Conservation (phyloP, 495 filamentous ascomycete genomes). For the Cercophora scortea region DNA sequence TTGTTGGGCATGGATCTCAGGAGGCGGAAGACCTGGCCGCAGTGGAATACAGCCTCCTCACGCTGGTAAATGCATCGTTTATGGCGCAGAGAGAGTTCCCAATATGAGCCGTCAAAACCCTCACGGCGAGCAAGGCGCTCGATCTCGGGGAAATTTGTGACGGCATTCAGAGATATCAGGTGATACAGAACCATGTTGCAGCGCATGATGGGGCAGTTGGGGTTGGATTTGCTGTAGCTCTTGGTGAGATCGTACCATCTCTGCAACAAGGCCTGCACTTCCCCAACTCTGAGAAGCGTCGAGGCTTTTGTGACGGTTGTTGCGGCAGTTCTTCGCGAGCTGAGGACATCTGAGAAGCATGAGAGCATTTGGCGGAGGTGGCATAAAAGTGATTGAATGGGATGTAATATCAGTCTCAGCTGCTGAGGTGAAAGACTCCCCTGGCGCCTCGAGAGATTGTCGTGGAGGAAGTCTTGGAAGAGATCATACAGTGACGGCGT, state of each 20-base stretch:
- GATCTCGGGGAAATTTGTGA: conserved; percentile 51
- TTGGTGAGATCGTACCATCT: conserved; percentile 50
- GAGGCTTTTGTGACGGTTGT: conserved; percentile 40
- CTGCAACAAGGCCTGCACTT: conserved; percentile 47
- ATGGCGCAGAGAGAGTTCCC: conserved; percentile 38
- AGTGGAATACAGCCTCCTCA: conserved; percentile 52
- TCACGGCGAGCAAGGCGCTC: conserved; percentile 51
- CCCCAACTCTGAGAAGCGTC: conserved; percentile 42
- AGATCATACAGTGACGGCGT: conserved; percentile 48
- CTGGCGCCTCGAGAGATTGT: conserved; percentile 27
- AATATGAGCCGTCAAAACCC: conserved; percentile 37
- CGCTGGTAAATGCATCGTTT: conserved; percentile 45
- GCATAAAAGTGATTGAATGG: conserved; percentile 41
- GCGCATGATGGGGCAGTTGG: conserved; percentile 30
- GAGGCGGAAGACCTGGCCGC: conserved; percentile 50
- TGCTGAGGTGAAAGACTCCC: conserved; percentile 36
- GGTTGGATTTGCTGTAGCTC: conserved; percentile 23
- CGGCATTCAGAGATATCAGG: conserved; percentile 52
- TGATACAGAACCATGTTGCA: conserved; percentile 58
- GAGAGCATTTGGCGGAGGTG: conserved; percentile 41
- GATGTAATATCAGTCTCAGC: conserved; percentile 44
- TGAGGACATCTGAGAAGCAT: conserved; percentile 32
- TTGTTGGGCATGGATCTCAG: conserved; percentile 37
- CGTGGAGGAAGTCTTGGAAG: conserved; percentile 47
- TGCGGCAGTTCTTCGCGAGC: conserved; percentile 21